phyloP scores from a whole-genome alignment of 768 basidiomycete genomes.

The Leccinellum albellum region DNA sequence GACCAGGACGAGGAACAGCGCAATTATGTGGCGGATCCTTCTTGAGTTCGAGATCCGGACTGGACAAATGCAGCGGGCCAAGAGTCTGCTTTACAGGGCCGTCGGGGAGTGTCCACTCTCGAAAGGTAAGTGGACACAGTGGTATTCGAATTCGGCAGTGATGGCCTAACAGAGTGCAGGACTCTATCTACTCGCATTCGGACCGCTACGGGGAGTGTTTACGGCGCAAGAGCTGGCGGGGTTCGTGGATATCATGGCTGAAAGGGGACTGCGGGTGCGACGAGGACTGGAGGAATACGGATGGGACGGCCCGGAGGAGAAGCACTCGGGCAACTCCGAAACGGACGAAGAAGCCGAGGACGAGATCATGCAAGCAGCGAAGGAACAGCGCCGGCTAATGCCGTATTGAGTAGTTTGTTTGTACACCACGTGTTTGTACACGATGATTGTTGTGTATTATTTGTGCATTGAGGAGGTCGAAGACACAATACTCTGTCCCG shows the following conservation, averaged over 20 bases:
- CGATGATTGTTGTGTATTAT: conserved; percentile 16
- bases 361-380: not conserved
- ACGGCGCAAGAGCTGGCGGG: conserved; percentile 52
- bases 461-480: conserved; percentile 38
- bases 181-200: conserved; percentile 76
- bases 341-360: conserved; percentile 47
- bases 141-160: conserved; percentile 1
- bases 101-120: conserved; percentile 69
- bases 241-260: conserved; percentile 73
- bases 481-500: conserved; percentile 31
- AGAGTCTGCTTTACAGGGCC: conserved; percentile 70
- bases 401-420: conserved; percentile 2
- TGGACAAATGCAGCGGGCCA: conserved; percentile 57
- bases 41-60: conserved; percentile 74
- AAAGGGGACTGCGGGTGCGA: conserved; percentile 64
- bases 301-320: conserved; percentile 7
- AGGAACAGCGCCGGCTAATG: not conserved
- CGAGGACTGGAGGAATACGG: conserved; percentile 51
- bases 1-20: conserved; percentile 60
- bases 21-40: conserved; percentile 68
- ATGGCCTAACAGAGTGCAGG: conserved; percentile 41
- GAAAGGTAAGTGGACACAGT: conserved; percentile 49
- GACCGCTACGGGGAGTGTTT: conserved; percentile 63
- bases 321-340: conserved; percentile 17
- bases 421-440: conserved; percentile 18